Evolutionary conservation across 306 rosid genomes (phyloP).

Genomic region (Hippophae tibetana): DNA sequence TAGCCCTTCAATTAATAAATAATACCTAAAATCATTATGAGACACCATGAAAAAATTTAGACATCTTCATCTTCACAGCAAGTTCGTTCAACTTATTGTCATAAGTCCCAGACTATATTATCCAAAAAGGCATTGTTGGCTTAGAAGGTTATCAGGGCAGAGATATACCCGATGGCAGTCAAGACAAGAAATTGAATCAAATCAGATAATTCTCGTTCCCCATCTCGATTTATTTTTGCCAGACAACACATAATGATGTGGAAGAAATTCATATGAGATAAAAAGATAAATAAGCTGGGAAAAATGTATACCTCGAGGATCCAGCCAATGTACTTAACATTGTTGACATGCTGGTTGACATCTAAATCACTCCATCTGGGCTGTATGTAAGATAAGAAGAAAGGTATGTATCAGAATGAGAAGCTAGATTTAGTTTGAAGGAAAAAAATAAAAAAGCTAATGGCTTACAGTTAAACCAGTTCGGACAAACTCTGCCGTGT

Average conservation of each 20-base stretch:
- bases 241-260: too few relatives aligned
- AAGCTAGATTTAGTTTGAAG: not conserved
- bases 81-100: too few relatives aligned
- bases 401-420: not conserved
- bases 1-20: too few relatives aligned
- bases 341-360: slow-evolving; percentile 20
- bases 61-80: too few relatives aligned
- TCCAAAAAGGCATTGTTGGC: too few relatives aligned
- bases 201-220: not conserved
- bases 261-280: not conserved
- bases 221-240: too few relatives aligned
- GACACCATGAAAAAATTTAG: too few relatives aligned
- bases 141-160: too few relatives aligned
- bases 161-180: not conserved
- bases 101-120: too few relatives aligned
- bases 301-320: slow-evolving; percentile 9
- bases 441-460: not conserved
- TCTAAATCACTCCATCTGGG: slow-evolving; percentile 18
- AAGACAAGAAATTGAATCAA: not conserved
- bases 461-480: slow-evolving; percentile 5
- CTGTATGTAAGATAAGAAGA: not conserved
- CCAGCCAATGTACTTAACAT: slow-evolving; percentile 13
- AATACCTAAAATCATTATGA: too few relatives aligned
- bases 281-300: not conserved
- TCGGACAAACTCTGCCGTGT: slow-evolving; percentile 7